Evolutionary conservation across 2,329 filamentous ascomycete genomes (phyloP), one percentile per base, ranked within the genome.

Genomic region (Colletotrichum cuscutae): DNA sequence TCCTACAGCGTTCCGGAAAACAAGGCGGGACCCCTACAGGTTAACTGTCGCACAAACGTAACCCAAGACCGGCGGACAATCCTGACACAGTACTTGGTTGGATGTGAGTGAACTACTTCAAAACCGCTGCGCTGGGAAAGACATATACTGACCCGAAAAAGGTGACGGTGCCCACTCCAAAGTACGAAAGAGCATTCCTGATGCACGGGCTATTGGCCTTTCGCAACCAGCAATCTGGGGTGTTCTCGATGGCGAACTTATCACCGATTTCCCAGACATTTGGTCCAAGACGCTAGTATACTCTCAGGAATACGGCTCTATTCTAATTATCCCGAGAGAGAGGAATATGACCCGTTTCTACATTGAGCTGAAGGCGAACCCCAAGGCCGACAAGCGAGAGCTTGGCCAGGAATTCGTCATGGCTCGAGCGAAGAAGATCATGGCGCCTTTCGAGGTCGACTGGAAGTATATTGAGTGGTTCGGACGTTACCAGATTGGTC

Each of bases 231-330:
- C 86, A 24, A 85, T 89, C 46, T 94, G 92, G 92, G 92, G 92
- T 68, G 92, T 94, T 2, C 82, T 94, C 3, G 92, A 94, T 79
- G 92, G 92, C 76, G 89, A 90, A 78, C 82, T 94, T 11, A 89
- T 92, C 56, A 94, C 92, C 8, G 87, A 94, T 78, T 94, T 94
- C 76, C 92, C 92, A 1, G 92, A 94, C 77, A 88, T 94, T 61
- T 94, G 92, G 91, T 92, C 90, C 80, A 94, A 94, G 82, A 91
- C 91, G 0, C 87, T 93, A 0, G 86, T 94, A 8, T 91, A 92
- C 75, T 92, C 90, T 2, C 89, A 93, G 73, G 86, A 89, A 71
- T 86, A 90, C 57, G 92, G 92, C 3, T 93, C 92, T 0, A 90
- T 94, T 58, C 85, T 94, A n/a, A 92, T 93, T 79, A 92, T 94